Base-by-base conservation (phyloP, 345 rosid genomes). In the Lepidium africanum region DNA sequence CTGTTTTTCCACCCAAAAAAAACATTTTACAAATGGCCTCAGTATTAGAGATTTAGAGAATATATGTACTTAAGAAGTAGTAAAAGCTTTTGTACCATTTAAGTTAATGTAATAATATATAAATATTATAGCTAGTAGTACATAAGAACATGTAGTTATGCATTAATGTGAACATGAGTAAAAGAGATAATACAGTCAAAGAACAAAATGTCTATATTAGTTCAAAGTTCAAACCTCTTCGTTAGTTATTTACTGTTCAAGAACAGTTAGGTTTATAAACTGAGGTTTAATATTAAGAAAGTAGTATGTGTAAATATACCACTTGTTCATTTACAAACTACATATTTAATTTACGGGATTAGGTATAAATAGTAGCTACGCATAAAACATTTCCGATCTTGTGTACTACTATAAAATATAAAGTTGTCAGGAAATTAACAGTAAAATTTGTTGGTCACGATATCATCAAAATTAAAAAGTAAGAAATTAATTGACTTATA, bases 241-340 rank as follows among this genome's bases (percentile, higher is more conserved):
- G 76, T 72, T 55, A 55, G 65, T 56, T 72, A 32, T 56, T 40
- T 39, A 64, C 65, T 72, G 76, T 72, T 72, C 33, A 64, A 38
- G 76, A 53, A 72, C 64, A 64, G 59, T 43, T 3, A 33, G 10
- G 3, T 15, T 69, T 59, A 37, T 15, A 49, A 51, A 25, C 60
- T 36, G 36, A 17, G 12, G 17, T 21, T 17, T 25, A 9, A 9
- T 61, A 9, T 52, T 42, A 21, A 42, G 15, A 10, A 43, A 35
- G 14, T 43, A 37, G n/a, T 40, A 4, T 51, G 45, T 37, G 21
- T 50, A 43, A n/a, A n/a, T n/a, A 25, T 32, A 6, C 16, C 23
- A 15, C 47, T 43, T 43, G 41, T 43, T 27, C 47, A 38, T 6
- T 16, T 39, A 23, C 70, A 39, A 9, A 5, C 1, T 9, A 13